These are phyloP conservation scores for Gracilariopsis chorda DNA, from an alignment of 23 red algal species.

Conservation along the genomic window DNA sequence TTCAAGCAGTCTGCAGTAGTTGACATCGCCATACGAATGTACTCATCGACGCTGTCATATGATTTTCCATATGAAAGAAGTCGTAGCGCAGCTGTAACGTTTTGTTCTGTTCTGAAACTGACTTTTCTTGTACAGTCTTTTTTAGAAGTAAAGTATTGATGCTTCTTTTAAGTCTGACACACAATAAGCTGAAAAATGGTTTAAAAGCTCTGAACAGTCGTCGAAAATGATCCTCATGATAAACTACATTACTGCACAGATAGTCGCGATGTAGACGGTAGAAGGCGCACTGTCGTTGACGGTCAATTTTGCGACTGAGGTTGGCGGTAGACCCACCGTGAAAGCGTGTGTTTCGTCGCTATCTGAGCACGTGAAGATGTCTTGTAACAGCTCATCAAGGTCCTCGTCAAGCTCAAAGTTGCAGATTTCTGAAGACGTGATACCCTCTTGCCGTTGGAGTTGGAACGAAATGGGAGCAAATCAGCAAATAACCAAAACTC, in stretches of 20 bases:
- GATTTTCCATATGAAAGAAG: neutral
- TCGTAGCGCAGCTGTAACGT: neutral
- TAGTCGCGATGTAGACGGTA: neutral
- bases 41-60: neutral
- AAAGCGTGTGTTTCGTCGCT: too few relatives aligned
- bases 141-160: neutral
- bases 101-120: neutral
- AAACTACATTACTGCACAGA: neutral
- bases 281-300: too few relatives aligned
- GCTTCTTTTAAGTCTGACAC: too few relatives aligned
- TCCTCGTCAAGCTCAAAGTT: too few relatives aligned
- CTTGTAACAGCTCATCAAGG: too few relatives aligned
- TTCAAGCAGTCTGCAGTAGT: slow-evolving; percentile 9
- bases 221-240: neutral
- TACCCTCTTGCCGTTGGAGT: too few relatives aligned
- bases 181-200: neutral
- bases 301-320: too few relatives aligned
- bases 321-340: too few relatives aligned
- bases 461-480: too few relatives aligned
- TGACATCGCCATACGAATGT: neutral
- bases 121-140: neutral
- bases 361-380: too few relatives aligned
- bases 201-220: neutral
- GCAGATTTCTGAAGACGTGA: too few relatives aligned
- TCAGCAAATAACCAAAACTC: too few relatives aligned